phyloP scores from a whole-genome alignment of 2,329 filamentous ascomycete genomes.

The Diaporthe citriasiana region DNA sequence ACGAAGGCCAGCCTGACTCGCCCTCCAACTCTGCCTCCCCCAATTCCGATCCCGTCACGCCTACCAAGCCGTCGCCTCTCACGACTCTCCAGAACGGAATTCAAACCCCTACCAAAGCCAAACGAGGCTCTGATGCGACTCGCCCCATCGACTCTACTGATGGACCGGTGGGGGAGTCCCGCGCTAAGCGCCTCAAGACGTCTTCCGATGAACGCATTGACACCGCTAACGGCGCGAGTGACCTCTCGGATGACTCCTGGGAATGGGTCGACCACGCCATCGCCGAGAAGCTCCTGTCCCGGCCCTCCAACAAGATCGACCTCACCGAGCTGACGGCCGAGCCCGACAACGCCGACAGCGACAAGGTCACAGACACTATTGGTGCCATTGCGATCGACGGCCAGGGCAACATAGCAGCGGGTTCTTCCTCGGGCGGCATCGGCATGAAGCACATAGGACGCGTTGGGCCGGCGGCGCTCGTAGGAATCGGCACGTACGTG shows the following conservation, averaged over 20 bases:
- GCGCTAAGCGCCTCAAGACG: slow-evolving; percentile 40
- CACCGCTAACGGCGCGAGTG: slow-evolving; percentile 1
- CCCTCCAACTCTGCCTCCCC: slow-evolving; percentile 51
- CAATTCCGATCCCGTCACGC: slow-evolving; percentile 14
- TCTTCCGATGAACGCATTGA: neutral
- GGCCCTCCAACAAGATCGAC: slow-evolving; percentile 13
- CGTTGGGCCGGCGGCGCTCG: slow-evolving; percentile 90
- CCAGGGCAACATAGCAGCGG: slow-evolving; percentile 89
- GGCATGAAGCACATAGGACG: slow-evolving; percentile 97
- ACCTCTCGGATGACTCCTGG: neutral
- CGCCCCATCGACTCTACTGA: neutral
- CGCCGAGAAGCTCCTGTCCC: neutral
- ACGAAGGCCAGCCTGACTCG: slow-evolving; percentile 73
- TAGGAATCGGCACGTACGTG: slow-evolving; percentile 91
- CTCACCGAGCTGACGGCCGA: slow-evolving; percentile 39
- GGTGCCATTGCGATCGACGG: slow-evolving; percentile 94
- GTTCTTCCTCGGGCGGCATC: slow-evolving; percentile 96
- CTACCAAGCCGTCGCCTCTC: slow-evolving; percentile 35
- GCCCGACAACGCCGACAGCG: slow-evolving; percentile 53
- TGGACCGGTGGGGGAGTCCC: neutral
- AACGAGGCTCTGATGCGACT: neutral
- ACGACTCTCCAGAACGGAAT: slow-evolving; percentile 1
- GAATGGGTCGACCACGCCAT: neutral
- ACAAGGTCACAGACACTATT: slow-evolving; percentile 89
- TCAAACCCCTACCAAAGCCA: neutral